A percentile compares a stretch with the other conserved stretches of the same genome.
phyloP scores from a whole-genome alignment of 75 land plant species.

The Sequoiadendron giganteum region DNA sequence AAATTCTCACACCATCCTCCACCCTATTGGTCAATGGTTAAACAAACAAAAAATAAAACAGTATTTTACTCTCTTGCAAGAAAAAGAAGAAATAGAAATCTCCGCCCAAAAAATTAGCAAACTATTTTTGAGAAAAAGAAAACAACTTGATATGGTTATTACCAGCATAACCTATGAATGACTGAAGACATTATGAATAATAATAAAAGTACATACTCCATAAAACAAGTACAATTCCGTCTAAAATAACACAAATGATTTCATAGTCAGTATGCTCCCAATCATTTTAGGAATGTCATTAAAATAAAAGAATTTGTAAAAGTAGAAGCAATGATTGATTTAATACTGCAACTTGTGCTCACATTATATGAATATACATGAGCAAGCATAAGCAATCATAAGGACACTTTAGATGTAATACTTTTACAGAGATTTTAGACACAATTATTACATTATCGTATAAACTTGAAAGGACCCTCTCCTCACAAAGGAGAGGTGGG shows the following conservation, averaged over 20 bases:
- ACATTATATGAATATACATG: background rate
- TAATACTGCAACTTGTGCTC: background rate
- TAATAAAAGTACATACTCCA: background rate
- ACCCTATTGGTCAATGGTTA: conserved; percentile 47
- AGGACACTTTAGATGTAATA: background rate
- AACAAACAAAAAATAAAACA: background rate
- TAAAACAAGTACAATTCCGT: background rate
- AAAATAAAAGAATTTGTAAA: background rate
- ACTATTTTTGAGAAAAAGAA: background rate
- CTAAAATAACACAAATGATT: background rate
- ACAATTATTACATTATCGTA: too few species aligned
- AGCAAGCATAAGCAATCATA: background rate
- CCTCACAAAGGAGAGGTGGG: too few species aligned
- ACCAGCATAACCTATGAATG: background rate
- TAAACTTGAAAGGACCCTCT: too few species aligned
- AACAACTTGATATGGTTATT: background rate
- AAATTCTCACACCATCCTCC: conserved; percentile 85
- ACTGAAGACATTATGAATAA: background rate
- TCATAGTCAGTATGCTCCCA: background rate
- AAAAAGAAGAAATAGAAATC: background rate
- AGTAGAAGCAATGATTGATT: background rate
- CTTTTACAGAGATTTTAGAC: too few species aligned
- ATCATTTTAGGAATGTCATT: background rate
- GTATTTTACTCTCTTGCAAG: background rate
- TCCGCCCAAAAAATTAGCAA: background rate